These are phyloP conservation scores for Diaporthe eres DNA, from an alignment of 2,329 filamentous ascomycete genomes.

Conservation along the genomic window DNA sequence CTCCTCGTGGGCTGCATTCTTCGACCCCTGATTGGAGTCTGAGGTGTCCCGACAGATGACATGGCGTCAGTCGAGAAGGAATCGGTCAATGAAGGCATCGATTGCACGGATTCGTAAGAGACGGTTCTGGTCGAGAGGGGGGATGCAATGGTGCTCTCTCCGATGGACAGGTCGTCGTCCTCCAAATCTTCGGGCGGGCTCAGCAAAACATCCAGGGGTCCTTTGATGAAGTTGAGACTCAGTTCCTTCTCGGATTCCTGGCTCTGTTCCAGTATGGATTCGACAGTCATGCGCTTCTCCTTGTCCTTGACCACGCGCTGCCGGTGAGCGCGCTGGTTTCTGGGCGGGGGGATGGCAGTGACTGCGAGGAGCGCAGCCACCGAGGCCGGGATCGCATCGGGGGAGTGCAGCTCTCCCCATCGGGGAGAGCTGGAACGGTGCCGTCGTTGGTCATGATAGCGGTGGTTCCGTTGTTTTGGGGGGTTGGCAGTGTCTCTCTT, in stretches of 20 bases:
- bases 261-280: constrained; percentile 68
- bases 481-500: constrained; percentile 54
- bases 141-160: constrained; percentile 68
- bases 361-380: constrained; percentile 73
- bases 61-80: constrained; percentile 66
- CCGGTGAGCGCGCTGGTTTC: constrained; percentile 52
- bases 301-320: constrained; percentile 48
- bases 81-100: constrained; percentile 66
- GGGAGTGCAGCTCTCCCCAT: constrained; percentile 61
- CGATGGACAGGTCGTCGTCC: constrained; percentile 62
- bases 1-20: constrained; percentile 61
- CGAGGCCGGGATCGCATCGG: constrained; percentile 70
- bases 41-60: constrained; percentile 65
- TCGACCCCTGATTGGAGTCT: constrained; percentile 57
- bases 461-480: constrained; percentile 54
- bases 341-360: constrained; percentile 71
- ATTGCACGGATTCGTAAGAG: constrained; percentile 71
- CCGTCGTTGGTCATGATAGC: constrained; percentile 52
- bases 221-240: constrained; percentile 66
- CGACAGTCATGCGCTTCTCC: constrained; percentile 64
- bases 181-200: constrained; percentile 71
- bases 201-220: constrained; percentile 71
- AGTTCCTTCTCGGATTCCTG: constrained; percentile 72
- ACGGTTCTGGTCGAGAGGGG: constrained; percentile 67
- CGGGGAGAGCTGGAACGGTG: constrained; percentile 50